phyloP scores from a whole-genome alignment of 2,329 filamentous ascomycete genomes.

The Xylariaceae sp. region DNA sequence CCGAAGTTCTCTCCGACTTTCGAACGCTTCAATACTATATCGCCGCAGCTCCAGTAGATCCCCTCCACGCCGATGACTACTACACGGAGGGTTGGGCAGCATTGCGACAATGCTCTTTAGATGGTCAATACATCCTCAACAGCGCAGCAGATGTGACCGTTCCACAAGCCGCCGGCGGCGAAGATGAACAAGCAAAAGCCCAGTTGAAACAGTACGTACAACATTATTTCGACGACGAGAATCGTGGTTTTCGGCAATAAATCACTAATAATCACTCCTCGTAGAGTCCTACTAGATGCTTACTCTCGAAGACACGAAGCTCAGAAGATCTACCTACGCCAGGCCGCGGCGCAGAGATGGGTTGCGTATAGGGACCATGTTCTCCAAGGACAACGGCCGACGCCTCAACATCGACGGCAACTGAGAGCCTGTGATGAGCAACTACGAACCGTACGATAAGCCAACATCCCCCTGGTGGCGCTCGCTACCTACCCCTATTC shows the following conservation, averaged over 20 bases:
- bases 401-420: slow-evolving; percentile 49
- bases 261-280: slow-evolving; percentile 15
- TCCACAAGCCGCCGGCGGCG: slow-evolving; percentile 54
- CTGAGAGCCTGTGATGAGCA: slow-evolving; percentile 59
- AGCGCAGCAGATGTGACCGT: slow-evolving; percentile 65
- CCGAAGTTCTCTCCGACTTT: slow-evolving; percentile 65
- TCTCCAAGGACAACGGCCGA: slow-evolving; percentile 55
- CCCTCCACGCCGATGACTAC: slow-evolving; percentile 59
- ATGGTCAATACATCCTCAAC: slow-evolving; percentile 67
- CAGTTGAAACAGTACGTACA: slow-evolving; percentile 62
- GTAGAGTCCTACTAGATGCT: slow-evolving; percentile 61
- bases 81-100: slow-evolving; percentile 66
- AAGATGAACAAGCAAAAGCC: slow-evolving; percentile 62
- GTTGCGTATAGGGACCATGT: slow-evolving; percentile 56
- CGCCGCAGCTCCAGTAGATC: slow-evolving; percentile 58
- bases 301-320: slow-evolving; percentile 64
- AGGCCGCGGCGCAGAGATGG: slow-evolving; percentile 63
- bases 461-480: slow-evolving; percentile 4
- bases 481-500: slow-evolving; percentile 3
- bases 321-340: slow-evolving; percentile 66
- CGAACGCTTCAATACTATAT: slow-evolving; percentile 65
- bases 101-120: slow-evolving; percentile 63
- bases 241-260: background rate
- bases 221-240: background rate
- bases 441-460: slow-evolving; percentile 54